A percentile compares a stretch with the other conserved stretches of the same genome.
Evolutionary conservation across 345 rosid genomes (phyloP).

Genomic region (Sonneratia caseolaris): DNA sequence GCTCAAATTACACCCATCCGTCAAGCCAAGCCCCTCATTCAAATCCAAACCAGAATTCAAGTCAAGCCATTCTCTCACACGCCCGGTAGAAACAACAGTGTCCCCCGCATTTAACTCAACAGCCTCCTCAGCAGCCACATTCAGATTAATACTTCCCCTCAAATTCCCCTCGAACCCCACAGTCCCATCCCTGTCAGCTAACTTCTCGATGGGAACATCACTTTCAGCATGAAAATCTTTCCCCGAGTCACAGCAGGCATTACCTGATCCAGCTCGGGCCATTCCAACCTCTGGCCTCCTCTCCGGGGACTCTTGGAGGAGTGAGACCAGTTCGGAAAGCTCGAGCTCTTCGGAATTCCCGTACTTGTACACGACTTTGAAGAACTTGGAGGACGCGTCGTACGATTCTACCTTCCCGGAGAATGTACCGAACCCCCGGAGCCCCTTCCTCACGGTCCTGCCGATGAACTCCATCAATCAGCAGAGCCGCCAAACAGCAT

Average conservation of each 20-base stretch:
- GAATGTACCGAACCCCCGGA: conserved; percentile 30
- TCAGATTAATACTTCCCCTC: conserved; percentile 24
- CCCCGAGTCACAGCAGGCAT: background rate
- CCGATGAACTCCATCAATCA: conserved; percentile 52
- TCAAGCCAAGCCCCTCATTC: conserved; percentile 38
- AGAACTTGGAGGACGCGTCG: conserved; percentile 43
- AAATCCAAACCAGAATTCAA: conserved; percentile 59
- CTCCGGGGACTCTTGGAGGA: conserved; percentile 10
- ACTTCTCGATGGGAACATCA: background rate
- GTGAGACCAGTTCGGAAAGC: conserved; percentile 32
- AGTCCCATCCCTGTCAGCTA: background rate
- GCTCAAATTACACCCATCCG: conserved; percentile 14
- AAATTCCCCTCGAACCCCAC: background rate
- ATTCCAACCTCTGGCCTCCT: conserved; percentile 13
- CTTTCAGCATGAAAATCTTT: background rate
- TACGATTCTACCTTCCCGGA: conserved; percentile 48
- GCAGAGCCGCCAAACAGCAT: background rate
- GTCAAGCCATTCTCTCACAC: conserved; percentile 35
- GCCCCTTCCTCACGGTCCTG: conserved; percentile 44
- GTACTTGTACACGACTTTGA: conserved; percentile 50
- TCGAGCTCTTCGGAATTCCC: conserved; percentile 56
- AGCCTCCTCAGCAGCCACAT: conserved; percentile 19
- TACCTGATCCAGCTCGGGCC: background rate
- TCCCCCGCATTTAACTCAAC: conserved; percentile 29
- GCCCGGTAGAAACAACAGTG: conserved; percentile 16